These are phyloP conservation scores for Colletotrichum sp. DNA, from an alignment of 2,329 filamentous ascomycete genomes.

Conservation along the genomic window DNA sequence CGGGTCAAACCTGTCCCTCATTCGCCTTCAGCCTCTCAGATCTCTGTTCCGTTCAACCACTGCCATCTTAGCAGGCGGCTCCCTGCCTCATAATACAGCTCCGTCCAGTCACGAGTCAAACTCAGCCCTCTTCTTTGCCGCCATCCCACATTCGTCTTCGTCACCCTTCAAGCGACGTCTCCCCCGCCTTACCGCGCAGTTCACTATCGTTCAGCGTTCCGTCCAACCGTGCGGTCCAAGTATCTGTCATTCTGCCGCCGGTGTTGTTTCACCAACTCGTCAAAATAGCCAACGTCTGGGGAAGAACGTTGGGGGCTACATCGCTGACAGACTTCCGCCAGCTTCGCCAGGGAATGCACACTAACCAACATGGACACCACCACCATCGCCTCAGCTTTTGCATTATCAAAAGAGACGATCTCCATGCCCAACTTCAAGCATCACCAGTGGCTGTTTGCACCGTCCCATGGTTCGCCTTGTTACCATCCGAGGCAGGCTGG, in stretches of 20 bases:
- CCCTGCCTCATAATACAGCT: neutral
- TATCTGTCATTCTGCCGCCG: neutral
- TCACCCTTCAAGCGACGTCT: neutral
- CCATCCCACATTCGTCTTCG: neutral
- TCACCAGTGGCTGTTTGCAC: neutral
- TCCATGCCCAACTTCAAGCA: neutral
- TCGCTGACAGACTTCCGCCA: neutral
- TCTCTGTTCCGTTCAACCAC: neutral
- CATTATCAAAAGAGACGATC: neutral
- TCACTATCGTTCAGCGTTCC: neutral
- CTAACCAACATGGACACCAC: neutral
- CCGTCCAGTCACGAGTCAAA: slow-evolving; percentile 1
- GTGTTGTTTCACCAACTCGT: neutral
- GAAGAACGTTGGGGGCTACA: neutral
- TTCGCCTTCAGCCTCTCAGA: slow-evolving; percentile 3
- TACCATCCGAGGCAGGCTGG: neutral
- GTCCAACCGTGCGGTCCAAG: neutral
- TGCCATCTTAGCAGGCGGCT: neutral
- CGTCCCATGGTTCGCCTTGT: neutral
- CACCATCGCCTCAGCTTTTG: neutral
- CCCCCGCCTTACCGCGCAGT: neutral
- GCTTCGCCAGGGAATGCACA: neutral
- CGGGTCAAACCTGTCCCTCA: slow-evolving; percentile 2
- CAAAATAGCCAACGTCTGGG: neutral
- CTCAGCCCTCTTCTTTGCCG: neutral